These are phyloP conservation scores for Canavalia gladiata DNA, from an alignment of 306 rosid genomes.

Conservation along the genomic window DNA sequence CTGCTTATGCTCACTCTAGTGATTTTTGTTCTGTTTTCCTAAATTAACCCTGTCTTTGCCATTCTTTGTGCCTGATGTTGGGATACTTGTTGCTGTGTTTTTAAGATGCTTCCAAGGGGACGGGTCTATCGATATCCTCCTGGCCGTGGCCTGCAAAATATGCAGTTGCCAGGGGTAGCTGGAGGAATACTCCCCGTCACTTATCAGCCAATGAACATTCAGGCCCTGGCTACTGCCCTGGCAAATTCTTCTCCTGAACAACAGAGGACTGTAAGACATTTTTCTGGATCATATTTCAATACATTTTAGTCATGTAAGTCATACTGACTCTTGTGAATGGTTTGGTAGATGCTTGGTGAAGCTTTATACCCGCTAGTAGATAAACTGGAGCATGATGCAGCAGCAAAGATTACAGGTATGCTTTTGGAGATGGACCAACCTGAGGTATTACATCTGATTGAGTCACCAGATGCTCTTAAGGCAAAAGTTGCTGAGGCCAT, in stretches of 20 bases:
- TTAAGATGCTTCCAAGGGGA: slow-evolving; percentile 66
- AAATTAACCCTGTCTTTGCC: background rate
- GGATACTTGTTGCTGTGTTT: background rate
- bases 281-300: background rate
- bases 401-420: slow-evolving; percentile 74
- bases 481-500: slow-evolving; percentile 67
- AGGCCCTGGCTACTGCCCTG: slow-evolving; percentile 61
- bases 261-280: slow-evolving; percentile 59
- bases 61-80: slow-evolving; percentile 5
- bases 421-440: slow-evolving; percentile 76
- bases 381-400: slow-evolving; percentile 57
- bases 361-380: slow-evolving; percentile 65
- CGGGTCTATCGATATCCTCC: slow-evolving; percentile 58
- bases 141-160: slow-evolving; percentile 54
- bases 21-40: background rate
- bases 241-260: slow-evolving; percentile 60
- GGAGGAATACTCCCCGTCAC: slow-evolving; percentile 44
- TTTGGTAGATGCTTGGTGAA: slow-evolving; percentile 69
- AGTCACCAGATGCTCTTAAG: slow-evolving; percentile 63
- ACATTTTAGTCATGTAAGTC: background rate
- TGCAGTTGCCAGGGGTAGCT: slow-evolving; percentile 49
- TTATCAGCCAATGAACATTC: slow-evolving; percentile 50
- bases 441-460: slow-evolving; percentile 69
- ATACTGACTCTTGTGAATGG: background rate
- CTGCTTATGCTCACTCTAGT: background rate